Conservation (phyloP, 441 rosid genomes). For the Rhodomyrtus psidioides region DNA sequence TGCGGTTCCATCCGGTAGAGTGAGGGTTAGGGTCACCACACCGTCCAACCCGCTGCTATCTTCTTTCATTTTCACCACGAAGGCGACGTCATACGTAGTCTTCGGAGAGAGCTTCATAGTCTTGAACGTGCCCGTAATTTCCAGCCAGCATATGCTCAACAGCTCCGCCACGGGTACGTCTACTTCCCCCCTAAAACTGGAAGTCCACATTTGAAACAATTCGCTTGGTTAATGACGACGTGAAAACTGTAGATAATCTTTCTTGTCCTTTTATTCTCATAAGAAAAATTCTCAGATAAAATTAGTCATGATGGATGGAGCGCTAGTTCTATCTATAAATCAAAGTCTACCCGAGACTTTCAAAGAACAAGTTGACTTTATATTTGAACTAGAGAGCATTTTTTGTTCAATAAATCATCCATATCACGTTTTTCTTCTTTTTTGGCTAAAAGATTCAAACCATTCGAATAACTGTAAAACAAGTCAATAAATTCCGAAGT, state of each 20-base stretch:
- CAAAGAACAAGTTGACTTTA: not conserved
- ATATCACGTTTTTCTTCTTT: not conserved
- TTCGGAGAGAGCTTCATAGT: not conserved
- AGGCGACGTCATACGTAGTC: not conserved
- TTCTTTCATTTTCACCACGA: not conserved
- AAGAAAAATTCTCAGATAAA: not conserved
- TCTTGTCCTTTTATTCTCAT: not conserved
- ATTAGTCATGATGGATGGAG: not conserved
- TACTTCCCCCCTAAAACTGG: not conserved
- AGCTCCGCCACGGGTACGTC: not conserved
- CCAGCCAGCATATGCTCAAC: not conserved
- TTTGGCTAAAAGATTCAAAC: not conserved
- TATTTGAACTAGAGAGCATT: not conserved
- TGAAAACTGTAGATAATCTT: not conserved
- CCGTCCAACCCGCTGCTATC: accelerated
- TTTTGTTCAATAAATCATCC: not conserved
- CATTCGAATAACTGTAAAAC: not conserved
- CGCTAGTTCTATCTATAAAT: accelerated
- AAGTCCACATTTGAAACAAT: not conserved
- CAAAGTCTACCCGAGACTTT: not conserved
- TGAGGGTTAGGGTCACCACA: not conserved
- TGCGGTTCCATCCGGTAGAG: not conserved
- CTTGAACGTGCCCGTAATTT: not conserved
- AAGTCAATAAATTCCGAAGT: not conserved
- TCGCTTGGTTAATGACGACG: not conserved